Evolutionary conservation across 495 filamentous ascomycete species (phyloP), one percentile per base, ranked within the genome.

Genomic region (Penicillium malachiteum): DNA sequence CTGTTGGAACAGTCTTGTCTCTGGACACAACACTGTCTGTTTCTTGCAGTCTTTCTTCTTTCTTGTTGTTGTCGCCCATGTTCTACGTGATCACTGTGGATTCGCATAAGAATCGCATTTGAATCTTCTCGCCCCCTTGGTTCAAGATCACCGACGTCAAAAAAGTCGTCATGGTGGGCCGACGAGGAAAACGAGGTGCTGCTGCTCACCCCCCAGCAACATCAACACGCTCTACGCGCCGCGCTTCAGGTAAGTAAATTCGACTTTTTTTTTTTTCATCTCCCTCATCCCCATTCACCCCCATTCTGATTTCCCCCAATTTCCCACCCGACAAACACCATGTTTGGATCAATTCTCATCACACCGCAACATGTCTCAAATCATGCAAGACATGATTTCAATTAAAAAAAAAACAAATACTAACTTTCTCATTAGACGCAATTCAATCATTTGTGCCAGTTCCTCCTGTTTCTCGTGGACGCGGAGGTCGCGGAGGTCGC

Each of bases 151-250:
- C 41, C 41, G 16, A 13, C 21, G 21, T n/a, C 33, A 48, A 43
- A 43, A 48, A 33, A 7, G 45, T 56, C 57, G 58, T 59, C 53
- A 75, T 75, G 72, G 70, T 69, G 52, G 70, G 70, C 57, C 50
- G 57, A 61, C 54, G 54, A 49, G 62, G 59, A 54, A 64, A 49
- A 18, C 38, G 64, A 56, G 57, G 56, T 47, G 21, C 21, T 26
- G 21, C 21, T 26, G 21, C 21, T 26, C 21, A 26, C 21, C 21
- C 21, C 21, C 21, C 21, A 26, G 21, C 21, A 26, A 26, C 21
- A 26, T 26, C 63, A n/a, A 66, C 63, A 48, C 60, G 63, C 10
- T 52, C 50, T n/a, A 52, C 56, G 34, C 63, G 63, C 51, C 57
- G 55, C 38, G 56, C 54, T 26, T 50, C 54, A 31, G 54, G 63